phyloP scores from a whole-genome alignment of 331 rosid genomes.

The Quercus lobata region DNA sequence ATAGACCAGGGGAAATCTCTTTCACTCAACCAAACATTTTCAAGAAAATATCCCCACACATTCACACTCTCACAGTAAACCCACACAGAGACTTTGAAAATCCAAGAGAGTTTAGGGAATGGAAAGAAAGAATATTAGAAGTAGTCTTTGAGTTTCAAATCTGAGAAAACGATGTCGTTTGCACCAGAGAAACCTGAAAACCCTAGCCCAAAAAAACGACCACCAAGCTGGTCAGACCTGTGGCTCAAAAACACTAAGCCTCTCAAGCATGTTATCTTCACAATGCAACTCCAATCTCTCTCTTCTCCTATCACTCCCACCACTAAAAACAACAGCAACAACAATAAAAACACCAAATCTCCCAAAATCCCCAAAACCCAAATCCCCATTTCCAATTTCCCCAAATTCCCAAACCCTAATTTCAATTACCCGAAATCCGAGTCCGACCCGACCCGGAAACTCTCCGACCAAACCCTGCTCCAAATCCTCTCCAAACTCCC shows the following conservation, averaged over 20 bases:
- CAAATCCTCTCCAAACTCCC: constrained; percentile 60
- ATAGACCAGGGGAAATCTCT: no score
- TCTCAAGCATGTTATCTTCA: constrained; percentile 44
- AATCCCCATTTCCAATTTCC: neutral
- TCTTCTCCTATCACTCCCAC: constrained; percentile 27
- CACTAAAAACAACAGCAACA: no score
- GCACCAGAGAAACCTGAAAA: constrained; percentile 26
- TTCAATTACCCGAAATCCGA: constrained; percentile 38
- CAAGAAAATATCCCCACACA: no score
- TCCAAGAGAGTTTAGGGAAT: neutral
- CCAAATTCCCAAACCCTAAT: constrained; percentile 28
- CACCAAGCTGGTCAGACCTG: constrained; percentile 60
- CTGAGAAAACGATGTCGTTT: constrained; percentile 45
- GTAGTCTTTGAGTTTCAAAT: neutral
- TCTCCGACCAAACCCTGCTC: constrained; percentile 72
- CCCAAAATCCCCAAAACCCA: constrained; percentile 18
- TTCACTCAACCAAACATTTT: no score
- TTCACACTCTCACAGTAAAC: no score
- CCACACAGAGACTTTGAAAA: no score
- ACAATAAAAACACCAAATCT: neutral
- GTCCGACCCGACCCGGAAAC: constrained; percentile 46
- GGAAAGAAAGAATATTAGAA: neutral
- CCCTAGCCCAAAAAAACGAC: constrained; percentile 29
- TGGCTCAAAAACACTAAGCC: constrained; percentile 55
- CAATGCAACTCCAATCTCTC: constrained; percentile 69